Conservation (phyloP, 2,329 filamentous ascomycete species). For the Phoma sp. region DNA sequence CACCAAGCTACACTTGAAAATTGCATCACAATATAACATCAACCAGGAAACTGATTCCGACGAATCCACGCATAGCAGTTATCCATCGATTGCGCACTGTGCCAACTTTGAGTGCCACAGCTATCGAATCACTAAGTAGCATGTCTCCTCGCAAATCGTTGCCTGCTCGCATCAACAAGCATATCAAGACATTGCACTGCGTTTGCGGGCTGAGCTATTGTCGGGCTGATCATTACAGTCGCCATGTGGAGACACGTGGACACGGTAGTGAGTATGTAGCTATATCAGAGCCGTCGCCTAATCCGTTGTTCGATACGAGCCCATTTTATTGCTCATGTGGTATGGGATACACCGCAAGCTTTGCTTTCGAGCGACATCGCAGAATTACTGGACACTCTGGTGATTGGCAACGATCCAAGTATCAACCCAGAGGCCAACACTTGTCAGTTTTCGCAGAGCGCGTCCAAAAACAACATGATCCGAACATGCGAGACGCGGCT, state of each 20-base stretch:
- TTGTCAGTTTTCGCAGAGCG: too few species aligned
- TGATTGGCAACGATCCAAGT: too few species aligned
- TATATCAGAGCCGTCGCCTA: not conserved
- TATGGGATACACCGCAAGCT: not conserved
- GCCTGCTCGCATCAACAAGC: not conserved
- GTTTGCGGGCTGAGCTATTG: not conserved
- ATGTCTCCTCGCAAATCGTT: not conserved
- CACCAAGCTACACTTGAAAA: too few species aligned
- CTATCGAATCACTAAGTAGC: not conserved
- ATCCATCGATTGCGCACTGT: too few species aligned
- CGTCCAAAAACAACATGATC: too few species aligned
- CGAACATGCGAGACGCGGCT: too few species aligned
- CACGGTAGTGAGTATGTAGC: slow-evolving; percentile 4
- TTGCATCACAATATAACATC: too few species aligned
- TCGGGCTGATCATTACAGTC: slow-evolving; percentile 1
- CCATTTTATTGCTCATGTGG: slow-evolving; percentile 8
- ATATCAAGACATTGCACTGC: slow-evolving; percentile 4
- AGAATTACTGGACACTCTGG: not conserved
- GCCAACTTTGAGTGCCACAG: too few species aligned
- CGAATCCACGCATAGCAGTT: too few species aligned
- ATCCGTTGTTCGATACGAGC: not conserved
- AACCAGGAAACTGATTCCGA: too few species aligned
- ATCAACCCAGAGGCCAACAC: too few species aligned
- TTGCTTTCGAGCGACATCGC: not conserved
- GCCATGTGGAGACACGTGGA: not conserved